Evolutionary conservation across 73 alveolate species (phyloP).

Genomic region (Paramecium primaurelia): DNA sequence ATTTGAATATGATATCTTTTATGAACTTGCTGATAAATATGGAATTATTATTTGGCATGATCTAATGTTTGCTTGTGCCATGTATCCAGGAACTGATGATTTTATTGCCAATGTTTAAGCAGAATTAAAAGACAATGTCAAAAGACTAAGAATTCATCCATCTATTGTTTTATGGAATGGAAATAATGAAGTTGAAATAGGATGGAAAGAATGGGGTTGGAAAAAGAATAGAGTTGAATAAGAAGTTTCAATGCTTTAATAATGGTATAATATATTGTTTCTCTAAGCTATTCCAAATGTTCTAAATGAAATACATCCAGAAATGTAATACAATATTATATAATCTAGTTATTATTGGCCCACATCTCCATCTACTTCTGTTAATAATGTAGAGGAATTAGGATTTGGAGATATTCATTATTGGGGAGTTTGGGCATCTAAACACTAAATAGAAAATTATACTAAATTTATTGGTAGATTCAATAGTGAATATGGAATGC

Average conservation of each 20-base stretch:
- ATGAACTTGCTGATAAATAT: slow-evolving; percentile 83
- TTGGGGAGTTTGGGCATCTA: slow-evolving; percentile 89
- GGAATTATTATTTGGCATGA: slow-evolving; percentile 89
- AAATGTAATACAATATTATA: background rate
- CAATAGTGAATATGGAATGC: slow-evolving; percentile 87
- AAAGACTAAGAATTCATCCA: slow-evolving; percentile 82
- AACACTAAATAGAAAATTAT: slow-evolving; percentile 76
- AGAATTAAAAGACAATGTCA: slow-evolving; percentile 80
- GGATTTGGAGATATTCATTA: slow-evolving; percentile 83
- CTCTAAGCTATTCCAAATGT: slow-evolving; percentile 61
- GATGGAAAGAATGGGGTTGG: slow-evolving; percentile 83
- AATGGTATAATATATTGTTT: slow-evolving; percentile 62
- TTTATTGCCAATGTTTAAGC: slow-evolving; percentile 72
- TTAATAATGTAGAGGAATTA: background rate
- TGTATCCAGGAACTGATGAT: slow-evolving; percentile 82
- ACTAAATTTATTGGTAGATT: slow-evolving; percentile 78
- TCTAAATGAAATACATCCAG: slow-evolving; percentile 60
- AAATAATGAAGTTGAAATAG: slow-evolving; percentile 71
- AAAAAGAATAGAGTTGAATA: background rate
- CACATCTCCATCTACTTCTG: slow-evolving; percentile 62
- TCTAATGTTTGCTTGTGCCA: slow-evolving; percentile 91
- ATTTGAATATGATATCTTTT: slow-evolving; percentile 87
- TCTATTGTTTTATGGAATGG: slow-evolving; percentile 70
- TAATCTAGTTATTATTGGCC: slow-evolving; percentile 53
- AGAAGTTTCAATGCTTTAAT: background rate